A percentile compares a stretch with the other conserved stretches of the same genome.
These are phyloP conservation scores for Draba incana DNA, from an alignment of 345 rosid species.

Conservation along the genomic window DNA sequence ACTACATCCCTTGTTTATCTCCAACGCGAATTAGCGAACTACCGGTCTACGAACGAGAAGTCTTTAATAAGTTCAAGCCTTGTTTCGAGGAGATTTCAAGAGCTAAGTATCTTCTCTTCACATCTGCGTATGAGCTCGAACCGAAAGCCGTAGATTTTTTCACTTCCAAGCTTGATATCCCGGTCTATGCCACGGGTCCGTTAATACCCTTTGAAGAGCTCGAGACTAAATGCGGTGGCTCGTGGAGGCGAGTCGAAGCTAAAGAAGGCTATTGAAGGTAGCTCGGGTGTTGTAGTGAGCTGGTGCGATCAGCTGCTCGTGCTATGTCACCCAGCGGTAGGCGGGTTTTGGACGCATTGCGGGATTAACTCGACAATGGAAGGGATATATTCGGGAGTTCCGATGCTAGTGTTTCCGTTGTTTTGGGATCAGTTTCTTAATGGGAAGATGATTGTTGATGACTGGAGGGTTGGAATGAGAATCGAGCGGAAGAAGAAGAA, in stretches of 20 bases:
- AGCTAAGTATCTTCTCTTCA: slow-evolving; percentile 60
- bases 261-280: slow-evolving; percentile 16
- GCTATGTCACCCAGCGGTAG: no score
- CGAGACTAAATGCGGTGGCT: not conserved
- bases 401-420: no score
- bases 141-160: slow-evolving; percentile 42
- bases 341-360: no score
- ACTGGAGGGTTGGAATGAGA: slow-evolving; percentile 57
- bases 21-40: slow-evolving; percentile 38
- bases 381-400: no score
- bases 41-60: not conserved
- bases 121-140: slow-evolving; percentile 57
- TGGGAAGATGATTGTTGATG: slow-evolving; percentile 53
- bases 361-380: no score
- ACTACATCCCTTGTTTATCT: slow-evolving; percentile 47
- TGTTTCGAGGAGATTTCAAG: slow-evolving; percentile 39
- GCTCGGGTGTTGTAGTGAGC: no score
- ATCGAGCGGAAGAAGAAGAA: slow-evolving; percentile 45
- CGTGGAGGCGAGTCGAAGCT: slow-evolving; percentile 39
- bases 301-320: no score
- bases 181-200: slow-evolving; percentile 49
- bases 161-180: slow-evolving; percentile 28
- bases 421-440: no score
- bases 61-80: slow-evolving; percentile 11
- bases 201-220: slow-evolving; percentile 45